These are phyloP conservation scores for Evansstolkia leycettana DNA, from an alignment of 495 filamentous ascomycete genomes.

Conservation along the genomic window DNA sequence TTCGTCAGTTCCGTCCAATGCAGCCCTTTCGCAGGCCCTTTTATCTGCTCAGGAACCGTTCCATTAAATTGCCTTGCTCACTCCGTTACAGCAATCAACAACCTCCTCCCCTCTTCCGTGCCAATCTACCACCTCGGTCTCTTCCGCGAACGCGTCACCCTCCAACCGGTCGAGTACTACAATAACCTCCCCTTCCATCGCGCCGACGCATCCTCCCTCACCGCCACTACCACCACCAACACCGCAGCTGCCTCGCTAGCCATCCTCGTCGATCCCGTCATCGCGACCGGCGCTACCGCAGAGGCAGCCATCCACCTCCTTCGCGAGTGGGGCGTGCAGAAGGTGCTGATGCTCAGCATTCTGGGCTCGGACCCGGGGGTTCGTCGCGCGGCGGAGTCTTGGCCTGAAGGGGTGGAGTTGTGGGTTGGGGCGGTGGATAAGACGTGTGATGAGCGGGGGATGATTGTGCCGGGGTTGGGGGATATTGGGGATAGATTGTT, in stretches of 20 bases:
- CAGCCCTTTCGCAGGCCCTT: no score
- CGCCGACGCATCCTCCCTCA: slow-evolving; percentile 15
- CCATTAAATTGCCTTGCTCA: not conserved
- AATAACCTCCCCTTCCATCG: slow-evolving; percentile 82
- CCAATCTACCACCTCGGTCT: slow-evolving; percentile 90
- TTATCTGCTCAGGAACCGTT: not conserved
- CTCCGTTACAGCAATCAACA: slow-evolving; percentile 51
- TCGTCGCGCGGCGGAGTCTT: slow-evolving; percentile 53
- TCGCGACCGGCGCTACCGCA: slow-evolving; percentile 85
- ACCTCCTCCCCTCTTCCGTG: slow-evolving; percentile 66
- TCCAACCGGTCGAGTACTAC: slow-evolving; percentile 94
- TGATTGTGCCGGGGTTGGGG: slow-evolving; percentile 84
- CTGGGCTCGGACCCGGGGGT: slow-evolving; percentile 59
- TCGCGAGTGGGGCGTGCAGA: slow-evolving; percentile 77
- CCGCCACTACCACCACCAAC: slow-evolving; percentile 20
- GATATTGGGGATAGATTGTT: slow-evolving; percentile 91
- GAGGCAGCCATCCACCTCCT: slow-evolving; percentile 83
- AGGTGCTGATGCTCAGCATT: slow-evolving; percentile 67
- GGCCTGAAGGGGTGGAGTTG: slow-evolving; percentile 63
- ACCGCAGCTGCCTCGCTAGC: slow-evolving; percentile 47
- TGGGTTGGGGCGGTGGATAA: slow-evolving; percentile 74
- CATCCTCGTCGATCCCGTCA: slow-evolving; percentile 81
- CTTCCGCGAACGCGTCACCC: slow-evolving; percentile 73
- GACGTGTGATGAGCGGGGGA: slow-evolving; percentile 59
- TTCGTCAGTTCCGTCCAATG: slow-evolving; percentile 9